A percentile compares a stretch with the other conserved stretches of the same genome.
These are phyloP conservation scores for Tuber calosporum DNA, from an alignment of 495 filamentous ascomycete genomes.

Conservation along the genomic window DNA sequence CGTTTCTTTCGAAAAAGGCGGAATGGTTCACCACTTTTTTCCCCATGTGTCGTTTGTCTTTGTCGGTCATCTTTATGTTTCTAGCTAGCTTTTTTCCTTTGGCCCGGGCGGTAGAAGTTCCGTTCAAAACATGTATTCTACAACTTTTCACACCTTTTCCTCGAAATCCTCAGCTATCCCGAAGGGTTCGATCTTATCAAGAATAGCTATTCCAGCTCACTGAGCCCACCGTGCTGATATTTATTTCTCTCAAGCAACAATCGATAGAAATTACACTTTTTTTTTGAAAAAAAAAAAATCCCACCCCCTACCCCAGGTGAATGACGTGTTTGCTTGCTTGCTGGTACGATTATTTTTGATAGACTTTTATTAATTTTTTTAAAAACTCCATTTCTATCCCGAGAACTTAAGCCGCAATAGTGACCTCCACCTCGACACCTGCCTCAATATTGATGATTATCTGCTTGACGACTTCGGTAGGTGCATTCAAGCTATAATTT, in stretches of 20 bases:
- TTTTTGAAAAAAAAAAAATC: background rate
- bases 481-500: conserved; percentile 69
- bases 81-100: background rate
- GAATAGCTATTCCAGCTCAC: background rate
- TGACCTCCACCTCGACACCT: conserved; percentile 99
- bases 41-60: background rate
- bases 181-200: background rate
- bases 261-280: background rate
- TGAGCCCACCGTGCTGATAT: background rate
- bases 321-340: background rate
- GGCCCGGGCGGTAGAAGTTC: background rate
- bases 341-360: background rate
- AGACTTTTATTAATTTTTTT: background rate
- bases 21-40: background rate
- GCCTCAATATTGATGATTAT: conserved; percentile 99
- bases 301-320: background rate
- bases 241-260: background rate
- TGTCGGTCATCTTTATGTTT: background rate
- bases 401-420: conserved; percentile 80
- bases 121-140: background rate
- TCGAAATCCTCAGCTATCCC: background rate
- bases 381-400: conserved; percentile 5
- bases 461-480: conserved; percentile 99
- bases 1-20: background rate
- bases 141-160: background rate